Base-by-base conservation (phyloP, 108 stramenopile species). In the Seminavis robusta region DNA sequence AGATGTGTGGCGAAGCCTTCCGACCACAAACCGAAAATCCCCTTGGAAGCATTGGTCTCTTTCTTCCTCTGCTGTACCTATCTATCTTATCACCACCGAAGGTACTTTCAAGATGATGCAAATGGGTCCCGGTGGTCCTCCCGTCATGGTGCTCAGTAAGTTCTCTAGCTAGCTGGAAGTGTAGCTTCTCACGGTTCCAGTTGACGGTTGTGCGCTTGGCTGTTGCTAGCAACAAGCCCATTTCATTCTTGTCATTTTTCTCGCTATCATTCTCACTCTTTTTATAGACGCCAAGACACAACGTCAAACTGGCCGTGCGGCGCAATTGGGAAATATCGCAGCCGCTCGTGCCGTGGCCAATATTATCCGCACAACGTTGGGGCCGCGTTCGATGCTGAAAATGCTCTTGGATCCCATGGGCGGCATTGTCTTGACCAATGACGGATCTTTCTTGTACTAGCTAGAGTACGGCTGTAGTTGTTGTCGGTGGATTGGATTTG, bases 391-490 rank as follows among this genome's bases (percentile, higher is more conserved):
- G 26, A 98, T 98, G 97, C 94, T 99, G 57, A 99, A 99, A 81
- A 98, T 98, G 98, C 77, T 97, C 0, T 54, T 97, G 55, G 99
- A 99, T 84, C 98, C 99, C 43, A 98, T 99, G 97, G 99, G 99
- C n/a, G 97, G 97, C 37, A 97, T 99, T 41, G 97, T 99, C 42
- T 95, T 99, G 73, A 99, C 99, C 59, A 99, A 99, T 71, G 99
- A 99, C 61, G 99, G 98, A 17, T n/a, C n/a, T n/a, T n/a, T n/a
- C n/a, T n/a, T n/a, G n/a, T n/a, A n/a, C n/a, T n/a, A n/a, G n/a
- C n/a, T n/a, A n/a, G n/a, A n/a, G n/a, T n/a, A n/a, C n/a, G n/a
- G n/a, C n/a, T n/a, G n/a, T n/a, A n/a, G n/a, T n/a, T n/a, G n/a
- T n/a, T n/a, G n/a, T n/a, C n/a, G n/a, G n/a, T n/a, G n/a, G n/a